Base-by-base conservation (phyloP, 2,329 filamentous ascomycete species). In the Xylariaceae sp. region DNA sequence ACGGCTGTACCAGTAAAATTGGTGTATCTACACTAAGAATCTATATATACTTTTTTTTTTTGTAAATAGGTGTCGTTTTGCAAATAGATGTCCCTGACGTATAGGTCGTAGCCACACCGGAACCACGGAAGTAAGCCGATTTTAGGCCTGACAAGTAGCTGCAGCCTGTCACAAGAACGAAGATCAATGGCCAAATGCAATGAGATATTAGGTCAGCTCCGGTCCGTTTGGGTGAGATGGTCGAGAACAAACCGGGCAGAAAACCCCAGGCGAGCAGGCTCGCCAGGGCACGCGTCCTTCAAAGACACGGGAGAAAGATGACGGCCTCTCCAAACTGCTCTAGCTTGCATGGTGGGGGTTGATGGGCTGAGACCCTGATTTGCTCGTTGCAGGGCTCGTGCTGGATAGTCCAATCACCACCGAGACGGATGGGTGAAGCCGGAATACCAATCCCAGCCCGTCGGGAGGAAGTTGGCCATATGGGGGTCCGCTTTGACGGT, bases 361-460 rank as follows among this genome's bases (percentile, higher is more conserved):
- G 51, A 47, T 44, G 46, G 12, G 12, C 50, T 2, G 18, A 32
- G 6, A 6, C 6, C n/a, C 40, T 51, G 52, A 47, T 48, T 52
- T 45, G 49, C 27, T 48, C 36, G 48, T 27, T 40, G 35, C 19
- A 31, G 40, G 42, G 40, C 42, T 53, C 54, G 48, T 54, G 42
- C 51, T 39, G 49, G 31, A 39, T 41, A 33, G 38, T 54, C 61
- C 61, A 62, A 62, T 62, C 42, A 56, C 27, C 19, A 33, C 18
- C 40, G 22, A 27, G 22, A 38, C 49, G 41, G 45, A 48, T 62
- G 63, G 63, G 54, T 62, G 48, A 65, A 64, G 48, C 57, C 63
- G 63, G 63, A 63, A 64, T 56, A 48, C 42, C 50, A 46, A 62
- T 58, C 62, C 61, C 61, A 62, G 58, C 51, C 52, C 50, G 49